Base-by-base conservation (phyloP, 2,329 filamentous ascomycete species). In the Paracorniculantispora psalliotae region DNA sequence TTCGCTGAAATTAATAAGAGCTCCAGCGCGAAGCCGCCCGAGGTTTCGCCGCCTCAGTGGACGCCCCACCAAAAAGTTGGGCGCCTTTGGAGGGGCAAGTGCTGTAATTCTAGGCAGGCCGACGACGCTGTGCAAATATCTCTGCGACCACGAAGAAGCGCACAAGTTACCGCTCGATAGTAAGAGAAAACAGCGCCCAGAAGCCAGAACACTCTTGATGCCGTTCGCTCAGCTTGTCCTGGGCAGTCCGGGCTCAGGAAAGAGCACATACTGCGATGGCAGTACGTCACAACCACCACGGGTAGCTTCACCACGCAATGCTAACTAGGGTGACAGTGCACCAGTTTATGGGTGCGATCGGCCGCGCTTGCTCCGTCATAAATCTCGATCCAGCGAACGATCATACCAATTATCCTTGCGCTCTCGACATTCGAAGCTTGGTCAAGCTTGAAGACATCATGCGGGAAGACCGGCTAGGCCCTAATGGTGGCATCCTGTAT, bases 381-480 rank as follows among this genome's bases (percentile, higher is more conserved):
- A 99, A 99, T 72, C 87, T 99, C 64, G 94, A 99, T 75, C 94
- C 94, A 26, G 94, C 94, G 57, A 99, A 99, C 79, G 93, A 97
- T 69, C 87, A 88, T 61, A 94, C 92, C 1, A 90, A 85, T 62
- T 99, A 97, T 73, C 87, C 89, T 21, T 91, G 88, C 67, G 92
- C 92, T 5, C 82, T 99, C 65, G 94, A 99, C 69, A 93, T 99
- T 57, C 88, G 94, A 61, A 85, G 89, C 59, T 79, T 99, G 1
- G 85, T 97, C 37, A 96, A 91, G 9, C 80, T 99, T 9, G 94
- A 99, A 66, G 91, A 96, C 62, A 90, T 97, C 61, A 99, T 99
- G 94, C 83, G 87, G 48, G 89, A 93, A 61, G 92, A 97, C 69
- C 84, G 88, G 59, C 78, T 99, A 0, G 94, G 94, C 0, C 94